Conservation (phyloP, 2,329 filamentous ascomycete genomes). For the Calonectria honghensis region DNA sequence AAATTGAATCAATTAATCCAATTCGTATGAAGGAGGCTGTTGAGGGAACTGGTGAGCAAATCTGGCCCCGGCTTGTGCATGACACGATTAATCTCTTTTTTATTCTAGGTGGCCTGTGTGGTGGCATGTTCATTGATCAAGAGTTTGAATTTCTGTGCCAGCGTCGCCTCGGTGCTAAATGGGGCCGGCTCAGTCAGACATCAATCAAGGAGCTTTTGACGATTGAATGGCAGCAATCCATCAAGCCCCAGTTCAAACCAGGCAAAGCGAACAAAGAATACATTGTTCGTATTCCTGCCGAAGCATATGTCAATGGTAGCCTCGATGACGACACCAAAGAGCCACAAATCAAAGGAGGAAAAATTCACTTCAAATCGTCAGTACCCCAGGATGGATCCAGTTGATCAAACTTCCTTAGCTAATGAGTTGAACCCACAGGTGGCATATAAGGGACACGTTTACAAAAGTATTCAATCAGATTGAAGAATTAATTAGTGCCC, state of each 20-base stretch:
- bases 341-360: slow-evolving; percentile 12
- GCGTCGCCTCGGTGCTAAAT: slow-evolving; percentile 15
- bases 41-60: slow-evolving; percentile 27
- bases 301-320: slow-evolving; percentile 4
- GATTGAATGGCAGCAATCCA: slow-evolving; percentile 35
- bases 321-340: slow-evolving; percentile 2
- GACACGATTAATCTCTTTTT: not conserved
- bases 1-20: slow-evolving; percentile 12
- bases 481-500: not conserved
- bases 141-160: slow-evolving; percentile 14
- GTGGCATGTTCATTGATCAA: slow-evolving; percentile 39
- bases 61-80: too few species aligned
- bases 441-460: slow-evolving; percentile 16
- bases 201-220: slow-evolving; percentile 36
- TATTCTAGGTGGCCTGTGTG: slow-evolving; percentile 34
- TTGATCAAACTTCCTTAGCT: not conserved
- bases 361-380: slow-evolving; percentile 25
- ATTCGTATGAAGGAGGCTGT: slow-evolving; percentile 34
- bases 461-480: not conserved
- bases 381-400: too few species aligned
- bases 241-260: slow-evolving; percentile 38
- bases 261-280: slow-evolving; percentile 33
- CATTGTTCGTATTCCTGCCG: slow-evolving; percentile 30
- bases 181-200: slow-evolving; percentile 20
- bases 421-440: not conserved